These are phyloP conservation scores for Domatiomyces globalis DNA, from an alignment of 2,329 filamentous ascomycete genomes.

Conservation along the genomic window DNA sequence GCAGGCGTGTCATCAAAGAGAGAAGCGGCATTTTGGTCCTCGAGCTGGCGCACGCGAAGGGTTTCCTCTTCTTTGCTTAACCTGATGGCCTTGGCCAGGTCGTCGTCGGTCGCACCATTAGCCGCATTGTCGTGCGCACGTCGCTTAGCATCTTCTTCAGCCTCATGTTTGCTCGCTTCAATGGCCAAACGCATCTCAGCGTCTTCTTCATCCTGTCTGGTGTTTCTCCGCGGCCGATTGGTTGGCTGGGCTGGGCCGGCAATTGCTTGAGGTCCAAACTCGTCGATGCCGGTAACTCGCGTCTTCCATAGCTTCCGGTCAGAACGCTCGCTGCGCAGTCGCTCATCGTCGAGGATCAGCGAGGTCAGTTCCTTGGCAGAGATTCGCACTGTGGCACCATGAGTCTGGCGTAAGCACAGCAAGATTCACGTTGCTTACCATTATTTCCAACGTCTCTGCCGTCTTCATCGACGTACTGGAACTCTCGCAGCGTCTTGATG, in stretches of 20 bases:
- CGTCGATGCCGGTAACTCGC: conserved; percentile 82
- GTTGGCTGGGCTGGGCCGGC: conserved; percentile 23
- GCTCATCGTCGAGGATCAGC: conserved; percentile 83
- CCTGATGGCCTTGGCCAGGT: conserved; percentile 86
- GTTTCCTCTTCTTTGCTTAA: conserved; percentile 87
- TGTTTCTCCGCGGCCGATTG: conserved; percentile 34
- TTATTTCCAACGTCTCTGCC: conserved; percentile 91
- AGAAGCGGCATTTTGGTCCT: conserved; percentile 68
- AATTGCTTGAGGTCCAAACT: conserved; percentile 44
- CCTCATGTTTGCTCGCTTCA: conserved; percentile 88
- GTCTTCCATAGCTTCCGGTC: conserved; percentile 96
- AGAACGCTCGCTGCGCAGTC: conserved; percentile 73
- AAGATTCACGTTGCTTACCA: conserved; percentile 43
- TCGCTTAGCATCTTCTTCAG: conserved; percentile 80
- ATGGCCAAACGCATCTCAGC: conserved; percentile 67
- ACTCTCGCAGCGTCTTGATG: conserved; percentile 95
- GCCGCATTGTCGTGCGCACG: conserved; percentile 32
- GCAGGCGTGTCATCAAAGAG: conserved; percentile 72
- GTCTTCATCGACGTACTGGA: conserved; percentile 92
- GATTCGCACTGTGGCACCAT: conserved; percentile 40
- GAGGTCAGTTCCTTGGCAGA: conserved; percentile 92
- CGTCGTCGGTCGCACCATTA: conserved; percentile 64
- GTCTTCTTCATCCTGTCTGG: conserved; percentile 60
- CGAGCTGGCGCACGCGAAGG: conserved; percentile 67
- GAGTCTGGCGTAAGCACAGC: conserved; percentile 1